phyloP scores from a whole-genome alignment of 495 filamentous ascomycete species.

The Pyrenula aspistea region DNA sequence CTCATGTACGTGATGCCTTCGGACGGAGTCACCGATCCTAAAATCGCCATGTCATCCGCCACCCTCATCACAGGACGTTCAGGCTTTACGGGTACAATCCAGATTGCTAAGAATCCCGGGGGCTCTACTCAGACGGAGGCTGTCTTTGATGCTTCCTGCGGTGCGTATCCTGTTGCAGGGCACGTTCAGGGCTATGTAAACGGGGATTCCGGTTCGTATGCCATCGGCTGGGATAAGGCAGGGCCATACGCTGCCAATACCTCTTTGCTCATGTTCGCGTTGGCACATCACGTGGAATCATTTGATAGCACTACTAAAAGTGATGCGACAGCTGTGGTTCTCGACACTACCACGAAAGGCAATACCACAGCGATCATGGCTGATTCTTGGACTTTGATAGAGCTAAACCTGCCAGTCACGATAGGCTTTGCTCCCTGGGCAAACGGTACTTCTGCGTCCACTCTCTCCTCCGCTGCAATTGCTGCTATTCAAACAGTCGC shows the following conservation, averaged over 20 bases:
- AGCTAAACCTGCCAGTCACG: slow-evolving; percentile 54
- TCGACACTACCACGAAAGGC: slow-evolving; percentile 84
- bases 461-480: slow-evolving; percentile 39
- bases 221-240: slow-evolving; percentile 52
- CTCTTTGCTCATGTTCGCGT: slow-evolving; percentile 68
- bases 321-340: slow-evolving; percentile 42
- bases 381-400: slow-evolving; percentile 70
- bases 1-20: slow-evolving; percentile 61
- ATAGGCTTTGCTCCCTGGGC: slow-evolving; percentile 74
- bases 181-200: slow-evolving; percentile 49
- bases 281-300: slow-evolving; percentile 74
- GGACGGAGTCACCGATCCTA: slow-evolving; percentile 26
- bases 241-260: slow-evolving; percentile 37
- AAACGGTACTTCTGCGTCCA: slow-evolving; percentile 29
- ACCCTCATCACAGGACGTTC: slow-evolving; percentile 34
- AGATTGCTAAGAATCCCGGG: slow-evolving; percentile 64
- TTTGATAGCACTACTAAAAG: slow-evolving; percentile 49
- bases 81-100: slow-evolving; percentile 58
- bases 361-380: slow-evolving; percentile 58
- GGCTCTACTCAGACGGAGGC: slow-evolving; percentile 43
- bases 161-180: slow-evolving; percentile 55
- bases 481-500: slow-evolving; percentile 45
- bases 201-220: slow-evolving; percentile 55
- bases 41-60: slow-evolving; percentile 33
- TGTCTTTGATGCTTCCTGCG: slow-evolving; percentile 62